These are phyloP conservation scores for Przewalskia tangutica DNA, from an alignment of 257 asterid genomes.

Conservation along the genomic window DNA sequence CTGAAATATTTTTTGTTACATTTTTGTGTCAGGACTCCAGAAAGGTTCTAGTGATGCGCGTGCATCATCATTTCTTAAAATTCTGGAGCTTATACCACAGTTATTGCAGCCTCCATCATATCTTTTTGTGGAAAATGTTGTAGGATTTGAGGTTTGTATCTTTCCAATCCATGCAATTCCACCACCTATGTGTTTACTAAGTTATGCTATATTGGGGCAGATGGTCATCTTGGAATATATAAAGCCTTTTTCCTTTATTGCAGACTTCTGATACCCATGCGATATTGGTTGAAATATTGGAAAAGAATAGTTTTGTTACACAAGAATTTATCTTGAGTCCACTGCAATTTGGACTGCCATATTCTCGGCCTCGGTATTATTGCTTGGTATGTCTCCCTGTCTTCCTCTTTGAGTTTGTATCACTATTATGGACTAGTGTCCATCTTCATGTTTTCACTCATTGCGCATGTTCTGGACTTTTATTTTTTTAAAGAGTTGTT, in stretches of 20 bases:
- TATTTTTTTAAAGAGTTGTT: not conserved
- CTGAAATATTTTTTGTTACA: not conserved
- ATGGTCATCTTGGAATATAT: not conserved
- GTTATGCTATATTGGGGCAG: not conserved
- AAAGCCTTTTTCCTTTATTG: slow-evolving; percentile 11
- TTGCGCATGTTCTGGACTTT: not conserved
- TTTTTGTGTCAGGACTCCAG: slow-evolving; percentile 62
- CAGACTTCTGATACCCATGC: slow-evolving; percentile 91
- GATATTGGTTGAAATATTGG: slow-evolving; percentile 58
- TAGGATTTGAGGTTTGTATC: slow-evolving; percentile 86
- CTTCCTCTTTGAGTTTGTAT: not conserved
- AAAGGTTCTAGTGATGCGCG: slow-evolving; percentile 92
- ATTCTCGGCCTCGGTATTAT: slow-evolving; percentile 95
- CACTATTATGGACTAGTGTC: not conserved
- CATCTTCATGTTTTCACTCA: not conserved
- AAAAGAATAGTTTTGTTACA: slow-evolving; percentile 52
- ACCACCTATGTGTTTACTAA: not conserved
- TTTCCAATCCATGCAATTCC: not conserved
- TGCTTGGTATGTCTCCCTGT: slow-evolving; percentile 60
- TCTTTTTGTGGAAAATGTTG: slow-evolving; percentile 95
- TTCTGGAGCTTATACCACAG: slow-evolving; percentile 78
- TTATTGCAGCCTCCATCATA: slow-evolving; percentile 53
- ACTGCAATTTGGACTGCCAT: slow-evolving; percentile 84
- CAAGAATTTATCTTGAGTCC: slow-evolving; percentile 95
- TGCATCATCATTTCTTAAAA: slow-evolving; percentile 71